These are phyloP conservation scores for Verticillium tricorpus DNA, from an alignment of 2,329 filamentous ascomycete species.

Conservation along the genomic window DNA sequence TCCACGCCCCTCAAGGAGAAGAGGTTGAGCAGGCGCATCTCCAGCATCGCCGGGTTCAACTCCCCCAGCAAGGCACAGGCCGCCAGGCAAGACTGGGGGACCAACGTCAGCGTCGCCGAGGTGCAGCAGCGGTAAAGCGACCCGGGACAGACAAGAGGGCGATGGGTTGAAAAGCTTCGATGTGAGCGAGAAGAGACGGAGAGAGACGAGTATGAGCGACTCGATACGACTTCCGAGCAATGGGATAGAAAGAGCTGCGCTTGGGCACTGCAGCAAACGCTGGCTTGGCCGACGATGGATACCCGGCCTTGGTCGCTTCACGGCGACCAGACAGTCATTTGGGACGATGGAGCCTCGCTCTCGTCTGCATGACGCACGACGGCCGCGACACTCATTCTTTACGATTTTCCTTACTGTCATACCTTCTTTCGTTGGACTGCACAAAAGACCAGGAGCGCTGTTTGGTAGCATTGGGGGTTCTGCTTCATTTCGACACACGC, in stretches of 20 bases:
- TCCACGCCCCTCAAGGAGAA: conserved; percentile 35
- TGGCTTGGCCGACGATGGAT: background rate
- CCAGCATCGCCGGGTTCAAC: conserved; percentile 52
- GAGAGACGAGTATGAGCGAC: background rate
- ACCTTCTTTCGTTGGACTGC: background rate
- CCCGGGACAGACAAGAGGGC: background rate
- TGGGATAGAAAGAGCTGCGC: background rate
- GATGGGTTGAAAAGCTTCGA: background rate
- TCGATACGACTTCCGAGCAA: background rate
- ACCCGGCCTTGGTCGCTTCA: background rate
- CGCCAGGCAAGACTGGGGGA: conserved; percentile 34
- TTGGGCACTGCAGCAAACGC: background rate
- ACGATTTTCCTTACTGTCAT: background rate
- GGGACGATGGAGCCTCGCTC: background rate
- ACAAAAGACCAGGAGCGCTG: background rate
- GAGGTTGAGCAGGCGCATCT: conserved; percentile 46
- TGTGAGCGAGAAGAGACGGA: background rate
- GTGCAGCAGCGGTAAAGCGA: conserved; percentile 8
- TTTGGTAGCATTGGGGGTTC: background rate
- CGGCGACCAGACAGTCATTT: background rate
- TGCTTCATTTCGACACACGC: background rate
- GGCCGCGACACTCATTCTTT: background rate
- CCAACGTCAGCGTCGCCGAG: conserved; percentile 23
- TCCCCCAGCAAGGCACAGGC: conserved; percentile 30
- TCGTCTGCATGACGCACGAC: background rate